Evolutionary conservation across 306 rosid species (phyloP).

Genomic region (Vigna hirtella): DNA sequence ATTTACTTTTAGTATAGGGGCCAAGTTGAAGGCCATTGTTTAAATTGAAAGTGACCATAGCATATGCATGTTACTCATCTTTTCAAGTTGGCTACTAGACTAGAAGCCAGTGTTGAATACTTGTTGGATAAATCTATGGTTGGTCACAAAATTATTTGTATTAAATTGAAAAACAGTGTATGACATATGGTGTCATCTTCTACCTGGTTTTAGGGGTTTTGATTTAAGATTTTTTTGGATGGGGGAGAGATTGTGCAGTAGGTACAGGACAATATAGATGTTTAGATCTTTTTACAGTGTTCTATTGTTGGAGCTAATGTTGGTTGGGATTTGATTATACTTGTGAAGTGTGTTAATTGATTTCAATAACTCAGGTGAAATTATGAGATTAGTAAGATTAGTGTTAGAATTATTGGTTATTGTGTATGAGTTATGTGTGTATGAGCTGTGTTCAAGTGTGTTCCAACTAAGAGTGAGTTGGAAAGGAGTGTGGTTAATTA

Average conservation of each 20-base stretch:
- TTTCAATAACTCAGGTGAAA: constrained; percentile 10
- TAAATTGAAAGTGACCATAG: not conserved
- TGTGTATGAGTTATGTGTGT: no score
- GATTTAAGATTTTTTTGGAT: not conserved
- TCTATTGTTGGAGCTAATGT: constrained; percentile 4
- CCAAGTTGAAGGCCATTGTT: not conserved
- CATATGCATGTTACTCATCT: not conserved
- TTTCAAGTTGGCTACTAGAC: not conserved
- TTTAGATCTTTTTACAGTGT: not conserved
- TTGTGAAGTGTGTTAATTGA: not conserved
- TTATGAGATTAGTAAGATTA: not conserved
- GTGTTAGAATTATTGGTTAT: no score
- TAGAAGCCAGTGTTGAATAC: no score
- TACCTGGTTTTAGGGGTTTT: not conserved
- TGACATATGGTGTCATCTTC: not conserved
- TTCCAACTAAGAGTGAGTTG: no score
- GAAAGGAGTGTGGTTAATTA: no score
- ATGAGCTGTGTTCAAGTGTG: no score
- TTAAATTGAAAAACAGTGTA: not conserved
- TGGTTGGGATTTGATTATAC: not conserved
- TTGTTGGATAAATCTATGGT: not conserved
- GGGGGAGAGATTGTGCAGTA: not conserved
- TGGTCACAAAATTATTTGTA: not conserved
- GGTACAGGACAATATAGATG: not conserved
- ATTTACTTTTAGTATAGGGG: not conserved